Evolutionary conservation across 2,329 filamentous ascomycete species (phyloP), one percentile per base, ranked within the genome.

Genomic region (Cercospora beticola): DNA sequence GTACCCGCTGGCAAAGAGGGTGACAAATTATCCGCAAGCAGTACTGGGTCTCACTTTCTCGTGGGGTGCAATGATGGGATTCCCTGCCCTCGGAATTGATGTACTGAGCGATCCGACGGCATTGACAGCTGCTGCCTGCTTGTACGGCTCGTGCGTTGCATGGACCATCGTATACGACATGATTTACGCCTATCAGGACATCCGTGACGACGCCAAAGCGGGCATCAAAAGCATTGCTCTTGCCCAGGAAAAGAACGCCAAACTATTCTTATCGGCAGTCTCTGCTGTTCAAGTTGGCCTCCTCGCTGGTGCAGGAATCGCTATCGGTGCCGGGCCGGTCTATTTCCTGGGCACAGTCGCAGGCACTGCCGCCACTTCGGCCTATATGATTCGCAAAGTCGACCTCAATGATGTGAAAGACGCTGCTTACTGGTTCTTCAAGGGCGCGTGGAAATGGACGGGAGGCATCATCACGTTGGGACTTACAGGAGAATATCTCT

Each of bases 151-250:
- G 54, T 95, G 93, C 74, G 84, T 95, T 26, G 89, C 92, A 3
- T 97, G 93, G 93, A 96, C 92, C 0, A 86, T 96, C 28, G 81
- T 96, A 46, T 97, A 96, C 79, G 93, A 97, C 78, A 96, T 95
- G 88, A 93, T 97, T 33, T 97, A 97, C 79, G 93, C 93, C 14
- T 93, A 96, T 78, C 94, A 95, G 89, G 93, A 97, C 75, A 90
- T 94, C 78, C 90, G 90, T 76, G 92, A 97, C 74, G 93, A 97
- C 76, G 88, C 85, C 70, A 93, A 93, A 79, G 92, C 90, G 0
- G 93, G 93, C 8, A 95, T 97, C 81, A 96, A 94, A 83, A 92
- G 90, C 76, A 95, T 96, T 74, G 93, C 91, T 1, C 83, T 96
- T 46, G 90, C 90, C 77, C 92, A 96, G 74, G 90, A 92, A 70